Percentiles rank a stretch among this genome's conserved stretches.
These are phyloP conservation scores for Bruguiera hainesii DNA, from an alignment of 441 rosid species.

Conservation along the genomic window DNA sequence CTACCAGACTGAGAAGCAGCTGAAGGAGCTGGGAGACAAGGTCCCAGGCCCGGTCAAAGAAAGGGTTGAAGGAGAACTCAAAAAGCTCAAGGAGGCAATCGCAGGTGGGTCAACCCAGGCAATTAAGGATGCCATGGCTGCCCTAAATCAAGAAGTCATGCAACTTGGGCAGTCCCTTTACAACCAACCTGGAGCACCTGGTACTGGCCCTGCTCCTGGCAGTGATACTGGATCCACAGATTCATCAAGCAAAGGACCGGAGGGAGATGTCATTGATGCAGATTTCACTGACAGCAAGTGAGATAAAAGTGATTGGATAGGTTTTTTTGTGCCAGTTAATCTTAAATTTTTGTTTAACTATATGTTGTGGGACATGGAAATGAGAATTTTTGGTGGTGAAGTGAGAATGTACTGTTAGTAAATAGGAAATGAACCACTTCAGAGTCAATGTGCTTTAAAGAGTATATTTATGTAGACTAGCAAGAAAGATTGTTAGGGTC, in stretches of 20 bases:
- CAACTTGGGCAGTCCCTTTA: slow-evolving; percentile 87
- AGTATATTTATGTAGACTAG: too few relatives aligned
- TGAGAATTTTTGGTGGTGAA: too few relatives aligned
- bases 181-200: slow-evolving; percentile 77
- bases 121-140: slow-evolving; percentile 78
- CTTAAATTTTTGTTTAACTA: too few relatives aligned
- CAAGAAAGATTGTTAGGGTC: too few relatives aligned
- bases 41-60: slow-evolving; percentile 76
- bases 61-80: slow-evolving; percentile 71
- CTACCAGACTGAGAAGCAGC: slow-evolving; percentile 86
- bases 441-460: too few relatives aligned
- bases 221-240: slow-evolving; percentile 56
- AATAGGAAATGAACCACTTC: too few relatives aligned
- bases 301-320: slow-evolving; percentile 12
- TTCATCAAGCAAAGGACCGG: slow-evolving; percentile 56
- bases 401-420: too few relatives aligned
- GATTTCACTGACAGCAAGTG: slow-evolving; percentile 84
- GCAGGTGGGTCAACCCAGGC: slow-evolving; percentile 56
- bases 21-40: slow-evolving; percentile 80
- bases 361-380: too few relatives aligned
- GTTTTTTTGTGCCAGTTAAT: not conserved
- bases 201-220: slow-evolving; percentile 51
- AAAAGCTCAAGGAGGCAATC: slow-evolving; percentile 77
- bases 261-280: slow-evolving; percentile 87
- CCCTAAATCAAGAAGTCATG: slow-evolving; percentile 88